These are phyloP conservation scores for Tremella mesenterica DNA, from an alignment of 768 basidiomycete species.

Conservation along the genomic window DNA sequence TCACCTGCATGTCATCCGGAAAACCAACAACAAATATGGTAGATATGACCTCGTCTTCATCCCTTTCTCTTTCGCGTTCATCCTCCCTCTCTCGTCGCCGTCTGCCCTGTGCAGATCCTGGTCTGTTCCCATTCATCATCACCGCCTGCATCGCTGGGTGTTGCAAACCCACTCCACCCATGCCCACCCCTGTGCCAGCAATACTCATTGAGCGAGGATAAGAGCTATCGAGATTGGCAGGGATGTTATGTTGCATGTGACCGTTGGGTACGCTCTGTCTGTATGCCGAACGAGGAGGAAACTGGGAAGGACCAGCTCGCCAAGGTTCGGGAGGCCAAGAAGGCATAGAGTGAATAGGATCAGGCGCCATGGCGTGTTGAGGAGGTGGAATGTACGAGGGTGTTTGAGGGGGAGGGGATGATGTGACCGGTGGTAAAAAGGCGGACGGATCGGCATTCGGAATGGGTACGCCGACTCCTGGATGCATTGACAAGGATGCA, in stretches of 20 bases:
- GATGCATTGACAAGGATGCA: neutral
- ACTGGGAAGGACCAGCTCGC: neutral
- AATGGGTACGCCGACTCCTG: neutral
- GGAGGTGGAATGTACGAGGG: constrained; percentile 38
- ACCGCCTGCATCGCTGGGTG: neutral
- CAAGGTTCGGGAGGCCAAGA: neutral
- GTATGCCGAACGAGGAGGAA: neutral
- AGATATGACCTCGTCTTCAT: constrained; percentile 67
- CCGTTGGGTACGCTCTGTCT: constrained; percentile 4
- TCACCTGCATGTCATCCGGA: constrained; percentile 94
- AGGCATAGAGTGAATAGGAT: constrained; percentile 33
- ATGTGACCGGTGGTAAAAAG: constrained; percentile 27
- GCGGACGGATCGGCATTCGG: constrained; percentile 1
- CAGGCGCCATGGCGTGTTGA: constrained; percentile 40
- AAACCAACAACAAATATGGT: constrained; percentile 98
- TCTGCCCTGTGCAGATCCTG: constrained; percentile 14
- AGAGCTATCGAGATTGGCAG: constrained; percentile 7
- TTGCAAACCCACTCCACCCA: neutral
- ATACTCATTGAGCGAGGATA: constrained; percentile 7
- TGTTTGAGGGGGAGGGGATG: constrained; percentile 28
- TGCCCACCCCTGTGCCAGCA: constrained; percentile 2
- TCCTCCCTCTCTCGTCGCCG: constrained; percentile 15
- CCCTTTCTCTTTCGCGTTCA: constrained; percentile 8
- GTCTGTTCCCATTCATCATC: constrained; percentile 4
- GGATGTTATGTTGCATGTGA: constrained; percentile 3